Evolutionary conservation across 306 rosid species (phyloP).

Genomic region (Citrullus mucosospermus): DNA sequence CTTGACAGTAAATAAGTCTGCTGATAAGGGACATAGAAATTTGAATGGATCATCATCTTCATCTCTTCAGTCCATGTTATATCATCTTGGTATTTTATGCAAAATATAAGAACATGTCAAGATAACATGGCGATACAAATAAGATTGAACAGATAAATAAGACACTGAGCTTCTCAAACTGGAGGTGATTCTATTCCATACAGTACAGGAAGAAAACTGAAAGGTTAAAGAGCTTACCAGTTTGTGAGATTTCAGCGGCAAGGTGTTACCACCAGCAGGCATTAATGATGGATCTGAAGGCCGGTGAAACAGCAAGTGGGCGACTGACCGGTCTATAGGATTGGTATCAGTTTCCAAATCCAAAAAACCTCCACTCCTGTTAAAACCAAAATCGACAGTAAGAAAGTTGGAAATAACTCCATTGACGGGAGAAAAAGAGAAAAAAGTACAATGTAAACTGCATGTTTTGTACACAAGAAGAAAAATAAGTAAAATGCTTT

Average conservation of each 20-base stretch:
- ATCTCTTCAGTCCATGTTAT: neutral
- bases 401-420: constrained; percentile 1
- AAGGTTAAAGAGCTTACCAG: constrained; percentile 32
- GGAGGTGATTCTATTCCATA: neutral
- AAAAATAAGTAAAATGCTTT: neutral
- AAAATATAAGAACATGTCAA: neutral
- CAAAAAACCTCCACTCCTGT: constrained; percentile 52
- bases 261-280: constrained; percentile 18
- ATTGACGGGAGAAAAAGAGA: neutral
- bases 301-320: constrained; percentile 78
- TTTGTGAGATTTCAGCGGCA: constrained; percentile 23
- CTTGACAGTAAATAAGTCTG: constrained; percentile 11
- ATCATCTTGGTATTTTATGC: neutral
- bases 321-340: constrained; percentile 81
- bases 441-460: neutral
- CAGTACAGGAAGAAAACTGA: neutral
- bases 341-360: constrained; percentile 73
- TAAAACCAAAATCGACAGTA: constrained; percentile 10
- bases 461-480: neutral
- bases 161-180: neutral
- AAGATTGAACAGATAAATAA: neutral
- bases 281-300: constrained; percentile 38
- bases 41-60: constrained; percentile 1
- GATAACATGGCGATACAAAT: neutral
- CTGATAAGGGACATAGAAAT: neutral